A percentile compares a stretch with the other conserved stretches of the same genome.
Conservation (phyloP, 495 filamentous ascomycete genomes). For the Oleoguttula mirabilis region DNA sequence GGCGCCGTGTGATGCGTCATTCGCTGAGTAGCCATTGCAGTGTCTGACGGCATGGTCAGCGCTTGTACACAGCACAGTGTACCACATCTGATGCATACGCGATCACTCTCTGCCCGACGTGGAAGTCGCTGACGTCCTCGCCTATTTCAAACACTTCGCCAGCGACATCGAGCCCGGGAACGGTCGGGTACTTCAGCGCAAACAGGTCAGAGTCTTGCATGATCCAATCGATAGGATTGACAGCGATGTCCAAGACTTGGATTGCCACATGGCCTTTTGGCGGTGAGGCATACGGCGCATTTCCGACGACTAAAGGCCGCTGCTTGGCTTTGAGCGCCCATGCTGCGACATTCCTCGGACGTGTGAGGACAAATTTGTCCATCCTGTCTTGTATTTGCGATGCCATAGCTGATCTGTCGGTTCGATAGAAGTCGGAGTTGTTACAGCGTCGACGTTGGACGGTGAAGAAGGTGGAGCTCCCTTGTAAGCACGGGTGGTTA, state of each 20-base stretch:
- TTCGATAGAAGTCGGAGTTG: no score
- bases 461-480: no score
- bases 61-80: neutral
- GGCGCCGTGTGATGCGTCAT: conserved; percentile 10
- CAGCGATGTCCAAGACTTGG: conserved; percentile 25
- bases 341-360: conserved; percentile 30
- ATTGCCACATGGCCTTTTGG: conserved; percentile 31
- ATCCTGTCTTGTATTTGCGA: no score
- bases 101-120: conserved; percentile 24
- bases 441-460: no score
- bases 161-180: conserved; percentile 25
- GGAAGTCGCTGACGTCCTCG: conserved; percentile 20
- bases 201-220: conserved; percentile 16
- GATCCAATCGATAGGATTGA: conserved; percentile 32
- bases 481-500: no score
- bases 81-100: conserved; percentile 9
- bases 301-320: conserved; percentile 27
- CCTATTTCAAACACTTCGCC: conserved; percentile 27
- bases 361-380: no score
- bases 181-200: conserved; percentile 13
- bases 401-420: no score
- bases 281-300: conserved; percentile 28
- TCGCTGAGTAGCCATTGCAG: conserved; percentile 6
- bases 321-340: conserved; percentile 26
- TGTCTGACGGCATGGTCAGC: conserved; percentile 4